Evolutionary conservation across 192 early-diverging fungal genomes (phyloP), one percentile per base, ranked within the genome.

Genomic region (Coemansia sp.): DNA sequence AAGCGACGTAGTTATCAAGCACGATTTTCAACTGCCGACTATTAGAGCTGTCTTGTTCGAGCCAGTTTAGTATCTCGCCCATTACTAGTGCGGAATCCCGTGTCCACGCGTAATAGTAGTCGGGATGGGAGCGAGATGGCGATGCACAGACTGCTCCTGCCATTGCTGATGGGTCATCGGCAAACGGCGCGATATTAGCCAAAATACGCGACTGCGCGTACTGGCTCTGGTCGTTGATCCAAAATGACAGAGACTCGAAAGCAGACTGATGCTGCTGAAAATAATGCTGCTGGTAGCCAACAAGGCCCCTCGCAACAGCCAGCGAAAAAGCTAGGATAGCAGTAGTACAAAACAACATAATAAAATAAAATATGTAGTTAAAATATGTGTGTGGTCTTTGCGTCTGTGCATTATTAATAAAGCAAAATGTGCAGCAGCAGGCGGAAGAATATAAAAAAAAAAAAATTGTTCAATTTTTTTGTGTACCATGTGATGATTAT

Each of bases 61-160:
- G 64, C 73, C 85, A 72, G 20, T 69, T 39, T 11, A 89, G 11
- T 0, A 83, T 60, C n/a, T 83, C 86, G 64, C 70, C 60, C 87
- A 90, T 88, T 10, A 82, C 80, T 13, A 92, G 80, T 7, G 87
- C 89, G 16, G 88, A 70, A 47, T 92, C 92, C 9, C 92, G 78
- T 12, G 87, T 87, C 93, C 93, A 95, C 16, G 83, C 58, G 52
- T 91, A 95, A 47, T 84, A 95, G 83, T 95, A 95, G 79, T 95
- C 83, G 2, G 88, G 91, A 16, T 75, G 55, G 0, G 31, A 22
- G 15, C 71, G 71, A 18, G 80, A 82, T 0, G 85, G 85, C 29
- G 85, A 86, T 10, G 85, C 85, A 24, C 78, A 81, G 6, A 86
- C 65, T 0, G 85, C 76, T 10, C 85, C 85, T 6, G 81, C 38